Base-by-base conservation (phyloP, 1,139 yeast genomes). In the Scheffersomyces titani region DNA sequence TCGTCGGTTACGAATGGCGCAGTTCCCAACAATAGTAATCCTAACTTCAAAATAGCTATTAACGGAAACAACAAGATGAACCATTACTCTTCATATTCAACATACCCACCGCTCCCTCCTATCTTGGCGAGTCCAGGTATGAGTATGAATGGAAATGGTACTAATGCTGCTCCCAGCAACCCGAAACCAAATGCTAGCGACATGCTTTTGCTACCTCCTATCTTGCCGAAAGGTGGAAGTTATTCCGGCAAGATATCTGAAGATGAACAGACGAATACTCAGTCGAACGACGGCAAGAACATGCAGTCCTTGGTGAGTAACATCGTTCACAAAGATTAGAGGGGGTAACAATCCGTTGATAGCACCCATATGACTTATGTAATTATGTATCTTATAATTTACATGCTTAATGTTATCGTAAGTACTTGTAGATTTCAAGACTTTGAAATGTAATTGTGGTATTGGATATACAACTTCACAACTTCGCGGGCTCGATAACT, bases 401-500 rank as follows among this genome's bases (percentile, higher is more conserved):
- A 30, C 40, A 30, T 9, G 24, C 40, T 30, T 30, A 30, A 30
- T 30, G 40, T 9, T 30, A 30, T 30, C 6, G 9, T 24, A 11
- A 24, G n/a, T n/a, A n/a, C n/a, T n/a, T n/a, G n/a, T 30, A 30
- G 16, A 9, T 30, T 30, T 30, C 9, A 11, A 11, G 40, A 9
- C n/a, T 30, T 11, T 30, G 40, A 6, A 9, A 30, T 30, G 16
- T 30, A 11, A 6, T 3, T 30, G 11, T 30, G 13, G 5, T 13
- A 11, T 11, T 30, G 11, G 13, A 30, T 30, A 24, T 24, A 24
- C 2, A 4, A 30, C 3, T 11, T 52, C 50, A 63, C 44, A 63
- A 59, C 53, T 63, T 63, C 6, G 64, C 50, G 16, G 54, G 55
- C 19, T 54, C 60, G 6, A 61, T 49, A 1, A 59, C 55, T 9